Percentiles rank a stretch among this genome's conserved stretches.
These are phyloP conservation scores for Stemphylium lycopersici DNA, from an alignment of 2,329 filamentous ascomycete species.

Conservation along the genomic window DNA sequence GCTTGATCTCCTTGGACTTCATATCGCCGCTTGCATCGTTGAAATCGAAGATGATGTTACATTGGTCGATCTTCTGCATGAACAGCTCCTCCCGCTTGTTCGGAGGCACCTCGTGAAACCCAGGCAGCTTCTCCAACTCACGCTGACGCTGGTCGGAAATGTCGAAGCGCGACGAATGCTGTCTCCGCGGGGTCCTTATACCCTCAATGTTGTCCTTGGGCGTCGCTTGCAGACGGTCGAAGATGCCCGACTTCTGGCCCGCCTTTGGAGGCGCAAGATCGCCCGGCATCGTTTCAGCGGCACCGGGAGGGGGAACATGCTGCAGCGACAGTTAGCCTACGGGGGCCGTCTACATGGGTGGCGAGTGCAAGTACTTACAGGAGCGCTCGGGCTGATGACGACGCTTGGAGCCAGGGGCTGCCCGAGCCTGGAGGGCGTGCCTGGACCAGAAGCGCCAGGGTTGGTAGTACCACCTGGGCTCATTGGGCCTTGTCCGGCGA, in stretches of 20 bases:
- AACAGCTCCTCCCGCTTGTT: conserved; percentile 95
- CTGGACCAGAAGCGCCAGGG: conserved; percentile 57
- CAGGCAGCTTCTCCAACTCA: conserved; percentile 94
- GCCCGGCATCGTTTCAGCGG: conserved; percentile 96
- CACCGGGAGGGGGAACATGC: conserved; percentile 91
- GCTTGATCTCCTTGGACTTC: conserved; percentile 99
- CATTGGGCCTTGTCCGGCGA: conserved; percentile 37
- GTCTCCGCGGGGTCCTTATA: conserved; percentile 90
- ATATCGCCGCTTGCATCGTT: conserved; percentile 98
- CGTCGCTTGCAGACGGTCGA: conserved; percentile 87
- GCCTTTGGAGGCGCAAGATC: conserved; percentile 94
- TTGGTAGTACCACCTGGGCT: conserved; percentile 45
- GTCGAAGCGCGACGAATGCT: conserved; percentile 97
- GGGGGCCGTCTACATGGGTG: neutral
- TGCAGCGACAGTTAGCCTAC: conserved; percentile 46
- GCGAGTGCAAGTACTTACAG: conserved; percentile 49
- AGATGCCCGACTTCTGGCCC: conserved; percentile 85
- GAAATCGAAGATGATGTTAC: conserved; percentile 99
- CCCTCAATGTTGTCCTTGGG: conserved; percentile 97
- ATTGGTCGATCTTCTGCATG: conserved; percentile 99
- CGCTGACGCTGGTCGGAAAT: conserved; percentile 88
- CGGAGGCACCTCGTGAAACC: conserved; percentile 96
- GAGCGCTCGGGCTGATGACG: conserved; percentile 91
- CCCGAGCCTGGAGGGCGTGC: conserved; percentile 68
- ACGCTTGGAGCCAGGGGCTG: conserved; percentile 79